A percentile compares a stretch with the other conserved stretches of the same genome.
phyloP scores from a whole-genome alignment of 208 protist species.

The Acanthamoeba triangularis region DNA sequence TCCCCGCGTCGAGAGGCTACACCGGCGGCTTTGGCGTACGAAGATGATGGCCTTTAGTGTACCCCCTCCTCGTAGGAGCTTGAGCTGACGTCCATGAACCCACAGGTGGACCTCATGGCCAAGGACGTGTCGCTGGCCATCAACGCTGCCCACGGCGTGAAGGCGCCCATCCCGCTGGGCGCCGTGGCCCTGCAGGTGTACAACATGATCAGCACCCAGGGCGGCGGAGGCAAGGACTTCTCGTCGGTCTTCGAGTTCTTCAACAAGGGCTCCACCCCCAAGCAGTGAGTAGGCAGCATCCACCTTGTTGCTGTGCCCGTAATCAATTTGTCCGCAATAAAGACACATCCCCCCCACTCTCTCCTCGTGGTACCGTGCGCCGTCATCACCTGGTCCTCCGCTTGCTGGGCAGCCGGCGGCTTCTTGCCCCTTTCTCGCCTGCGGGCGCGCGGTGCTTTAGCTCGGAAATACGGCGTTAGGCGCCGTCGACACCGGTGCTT shows the following conservation, averaged over 20 bases:
- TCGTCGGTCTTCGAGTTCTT: constrained; percentile 87
- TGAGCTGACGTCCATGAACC: neutral
- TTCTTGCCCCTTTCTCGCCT: too few relatives aligned
- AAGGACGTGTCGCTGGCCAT: constrained; percentile 93
- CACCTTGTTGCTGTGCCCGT: too few relatives aligned
- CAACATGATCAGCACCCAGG: constrained; percentile 81
- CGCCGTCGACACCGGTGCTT: too few relatives aligned
- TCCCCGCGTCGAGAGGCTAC: constrained; percentile 86
- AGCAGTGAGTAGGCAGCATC: neutral
- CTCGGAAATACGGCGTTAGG: too few relatives aligned
- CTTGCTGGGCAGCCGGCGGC: too few relatives aligned
- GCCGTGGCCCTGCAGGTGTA: constrained; percentile 84
- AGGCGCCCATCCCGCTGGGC: constrained; percentile 85
- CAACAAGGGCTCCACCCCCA: constrained; percentile 39
- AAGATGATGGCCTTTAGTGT: too few relatives aligned
- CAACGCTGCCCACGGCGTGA: constrained; percentile 84
- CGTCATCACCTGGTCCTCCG: too few relatives aligned
- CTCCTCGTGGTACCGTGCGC: too few relatives aligned
- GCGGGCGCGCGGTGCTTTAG: too few relatives aligned
- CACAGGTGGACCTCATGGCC: constrained; percentile 89
- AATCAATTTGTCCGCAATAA: too few relatives aligned
- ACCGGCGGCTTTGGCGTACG: constrained; percentile 81
- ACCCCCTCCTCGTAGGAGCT: neutral
- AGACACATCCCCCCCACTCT: too few relatives aligned
- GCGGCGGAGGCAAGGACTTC: constrained; percentile 89